Conservation (phyloP, 169 alveolate genomes). For the Plasmodium falciparum region DNA sequence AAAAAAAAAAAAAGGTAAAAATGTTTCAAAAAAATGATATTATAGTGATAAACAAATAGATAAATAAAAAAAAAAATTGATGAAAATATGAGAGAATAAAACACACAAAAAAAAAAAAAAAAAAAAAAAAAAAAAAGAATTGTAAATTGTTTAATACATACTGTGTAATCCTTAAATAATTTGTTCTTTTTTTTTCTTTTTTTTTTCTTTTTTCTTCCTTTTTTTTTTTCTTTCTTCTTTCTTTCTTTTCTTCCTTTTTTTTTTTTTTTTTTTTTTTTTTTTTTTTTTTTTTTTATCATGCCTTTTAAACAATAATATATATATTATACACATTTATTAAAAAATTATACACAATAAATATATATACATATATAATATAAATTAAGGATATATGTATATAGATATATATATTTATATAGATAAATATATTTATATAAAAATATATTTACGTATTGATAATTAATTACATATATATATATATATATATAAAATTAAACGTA, state of each 20-base stretch:
- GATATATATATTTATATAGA: slow-evolving; percentile 2
- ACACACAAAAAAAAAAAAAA: no score
- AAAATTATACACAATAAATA: slow-evolving; percentile 7
- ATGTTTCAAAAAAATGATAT: slow-evolving; percentile 1
- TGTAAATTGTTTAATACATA: no score
- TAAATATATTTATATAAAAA: neutral
- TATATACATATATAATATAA: neutral
- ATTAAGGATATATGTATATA: slow-evolving; percentile 15
- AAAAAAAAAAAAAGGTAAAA: slow-evolving; percentile 13
- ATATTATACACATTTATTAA: slow-evolving; percentile 22
- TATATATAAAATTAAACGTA: neutral
- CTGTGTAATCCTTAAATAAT: no score
- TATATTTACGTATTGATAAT: slow-evolving; percentile 2
- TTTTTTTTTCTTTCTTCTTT: no score
- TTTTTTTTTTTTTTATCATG: slow-evolving; percentile 11
- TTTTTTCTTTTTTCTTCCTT: neutral
- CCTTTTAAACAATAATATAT: slow-evolving; percentile 14
- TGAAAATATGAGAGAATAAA: neutral
- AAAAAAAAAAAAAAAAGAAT: no score
- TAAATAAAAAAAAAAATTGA: slow-evolving; percentile 30
- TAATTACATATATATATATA: neutral
- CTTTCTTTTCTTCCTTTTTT: no score
- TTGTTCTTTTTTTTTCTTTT: neutral
- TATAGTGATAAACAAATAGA: no score
- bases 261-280: slow-evolving; percentile 15